Evolutionary conservation across 2,329 filamentous ascomycete genomes (phyloP), one percentile per base, ranked within the genome.

Genomic region (Aspergillus sp.): DNA sequence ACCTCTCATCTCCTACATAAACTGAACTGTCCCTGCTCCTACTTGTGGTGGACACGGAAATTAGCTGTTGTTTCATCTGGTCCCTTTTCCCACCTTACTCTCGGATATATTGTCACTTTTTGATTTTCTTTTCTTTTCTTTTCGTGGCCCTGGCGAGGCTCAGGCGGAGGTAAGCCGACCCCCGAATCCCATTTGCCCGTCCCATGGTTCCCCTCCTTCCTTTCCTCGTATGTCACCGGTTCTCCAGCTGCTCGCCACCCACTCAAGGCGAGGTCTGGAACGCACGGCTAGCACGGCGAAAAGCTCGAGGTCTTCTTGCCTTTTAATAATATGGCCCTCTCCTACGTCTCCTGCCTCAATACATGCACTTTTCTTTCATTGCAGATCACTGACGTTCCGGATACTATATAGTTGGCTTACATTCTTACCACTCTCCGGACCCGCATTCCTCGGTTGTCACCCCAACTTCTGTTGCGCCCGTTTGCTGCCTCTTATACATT

Each of bases 391-490:
- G 23, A 56, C 48, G 8, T 41, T 39, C 44, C 32, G 48, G 25
- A 17, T 54, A 32, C 25, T 56, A 25, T 41, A 50, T 59, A 47
- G 41, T 54, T 49, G 42, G 5, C 11, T 48, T 32, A 51, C 62
- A 66, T 64, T 67, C 60, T 57, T 25, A 36, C 32, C 4, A 36
- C 5, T 21, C 17, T 41, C 49, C 55, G 58, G 57, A 59, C 51
- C 59, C 52, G 55, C 66, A 68, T 68, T 64, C 66, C 47, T 59
- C 58, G 53, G 58, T 50, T 62, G 59, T 62, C 59, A 52, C 58
- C 63, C 50, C 53, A 54, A 60, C 59, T 39, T 25, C 57, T 52
- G 55, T 54, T 52, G 54, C 11, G 25, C 41, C 27, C 49, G 32
- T 21, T 52, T 36, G 27, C 32, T 32, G 59, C 44, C 19, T 23